Conservation (phyloP, 495 filamentous ascomycete genomes). For the Entonaema liquescens region DNA sequence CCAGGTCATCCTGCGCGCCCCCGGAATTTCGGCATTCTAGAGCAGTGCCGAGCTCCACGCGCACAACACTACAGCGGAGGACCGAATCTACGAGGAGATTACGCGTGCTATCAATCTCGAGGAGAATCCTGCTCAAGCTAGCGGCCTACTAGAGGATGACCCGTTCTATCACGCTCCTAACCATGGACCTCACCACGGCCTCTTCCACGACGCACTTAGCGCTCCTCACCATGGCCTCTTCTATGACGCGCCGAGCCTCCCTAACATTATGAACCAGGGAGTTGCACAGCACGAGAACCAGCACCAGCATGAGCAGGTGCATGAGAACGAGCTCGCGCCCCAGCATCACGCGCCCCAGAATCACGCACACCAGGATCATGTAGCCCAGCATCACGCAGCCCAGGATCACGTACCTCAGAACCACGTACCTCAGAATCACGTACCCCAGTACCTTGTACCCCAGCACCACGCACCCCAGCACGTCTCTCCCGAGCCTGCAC, state of each 20-base stretch:
- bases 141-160: constrained; percentile 10
- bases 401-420: neutral
- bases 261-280: no score
- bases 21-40: constrained; percentile 33
- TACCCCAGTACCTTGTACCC: neutral
- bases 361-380: no score
- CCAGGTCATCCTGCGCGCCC: constrained; percentile 20
- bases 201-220: neutral
- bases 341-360: neutral
- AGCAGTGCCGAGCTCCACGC: constrained; percentile 19
- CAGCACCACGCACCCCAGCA: neutral
- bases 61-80: constrained; percentile 17
- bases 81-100: constrained; percentile 2
- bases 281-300: no score
- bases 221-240: neutral
- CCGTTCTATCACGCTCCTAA: constrained; percentile 23
- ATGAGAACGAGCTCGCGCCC: neutral
- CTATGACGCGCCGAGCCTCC: no score
- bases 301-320: neutral
- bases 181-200: neutral
- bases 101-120: constrained; percentile 5
- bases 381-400: neutral
- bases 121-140: neutral
- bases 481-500: neutral
- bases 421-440: no score